Percentiles rank a stretch among this genome's conserved stretches.
These are phyloP conservation scores for Aspergillus piperis DNA, from an alignment of 2,329 filamentous ascomycete species.

Conservation along the genomic window DNA sequence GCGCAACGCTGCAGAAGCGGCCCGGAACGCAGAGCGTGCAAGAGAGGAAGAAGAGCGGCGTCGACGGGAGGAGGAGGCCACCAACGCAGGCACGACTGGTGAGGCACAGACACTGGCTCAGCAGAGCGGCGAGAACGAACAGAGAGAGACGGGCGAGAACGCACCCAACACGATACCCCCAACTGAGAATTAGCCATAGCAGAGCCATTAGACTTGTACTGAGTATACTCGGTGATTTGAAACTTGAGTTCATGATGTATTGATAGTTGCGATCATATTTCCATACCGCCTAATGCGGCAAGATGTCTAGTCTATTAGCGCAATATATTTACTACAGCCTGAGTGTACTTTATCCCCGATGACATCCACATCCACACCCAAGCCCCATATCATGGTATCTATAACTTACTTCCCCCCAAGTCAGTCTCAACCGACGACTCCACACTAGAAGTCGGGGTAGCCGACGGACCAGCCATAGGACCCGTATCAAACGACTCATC, in stretches of 20 bases:
- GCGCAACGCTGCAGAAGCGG: conserved; percentile 53
- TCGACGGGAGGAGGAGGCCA: conserved; percentile 23
- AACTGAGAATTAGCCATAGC: conserved; percentile 7
- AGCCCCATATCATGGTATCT: too few species aligned
- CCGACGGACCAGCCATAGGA: conserved; percentile 30
- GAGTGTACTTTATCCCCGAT: too few species aligned
- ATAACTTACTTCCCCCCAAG: conserved; percentile 26
- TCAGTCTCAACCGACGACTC: conserved; percentile 3
- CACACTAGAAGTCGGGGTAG: conserved; percentile 12
- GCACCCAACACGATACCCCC: conserved; percentile 17
- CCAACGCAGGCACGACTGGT: conserved; percentile 9
- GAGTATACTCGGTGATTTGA: conserved; percentile 3
- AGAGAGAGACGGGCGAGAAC: conserved; percentile 4
- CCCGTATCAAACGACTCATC: conserved; percentile 49
- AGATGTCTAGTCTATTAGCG: conserved; percentile 9
- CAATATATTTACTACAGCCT: too few species aligned
- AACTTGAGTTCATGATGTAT: neutral
- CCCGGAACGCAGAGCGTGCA: conserved; percentile 30
- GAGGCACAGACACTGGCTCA: conserved; percentile 13
- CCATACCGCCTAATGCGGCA: neutral
- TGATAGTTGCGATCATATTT: neutral
- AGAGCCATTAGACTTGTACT: neutral
- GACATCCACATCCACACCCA: too few species aligned
- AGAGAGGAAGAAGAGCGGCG: conserved; percentile 29
- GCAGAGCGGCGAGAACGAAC: neutral